phyloP scores from a whole-genome alignment of 495 filamentous ascomycete species.

The Lineolata rhizophorae region DNA sequence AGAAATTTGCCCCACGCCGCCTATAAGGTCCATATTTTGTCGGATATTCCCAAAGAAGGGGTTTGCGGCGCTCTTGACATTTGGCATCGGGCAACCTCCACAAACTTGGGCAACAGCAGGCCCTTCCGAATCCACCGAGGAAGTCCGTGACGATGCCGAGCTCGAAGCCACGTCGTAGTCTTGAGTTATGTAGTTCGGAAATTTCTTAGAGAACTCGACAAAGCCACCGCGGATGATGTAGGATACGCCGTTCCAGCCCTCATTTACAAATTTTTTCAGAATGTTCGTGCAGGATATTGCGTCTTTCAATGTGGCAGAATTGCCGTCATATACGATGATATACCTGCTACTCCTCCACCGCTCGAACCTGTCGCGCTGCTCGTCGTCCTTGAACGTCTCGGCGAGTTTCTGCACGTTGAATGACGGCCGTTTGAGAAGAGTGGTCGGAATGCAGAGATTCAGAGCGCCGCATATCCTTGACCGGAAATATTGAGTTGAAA shows the following conservation, averaged over 20 bases:
- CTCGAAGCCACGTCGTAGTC: conserved; percentile 22
- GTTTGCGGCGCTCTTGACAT: conserved; percentile 41
- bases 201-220: conserved; percentile 26
- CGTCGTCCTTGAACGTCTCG: conserved; percentile 60
- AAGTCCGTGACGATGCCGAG: conserved; percentile 15
- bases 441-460: conserved; percentile 91
- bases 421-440: conserved; percentile 70
- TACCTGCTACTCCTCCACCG: conserved; percentile 49
- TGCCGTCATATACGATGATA: conserved; percentile 73
- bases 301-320: conserved; percentile 56
- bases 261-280: conserved; percentile 73
- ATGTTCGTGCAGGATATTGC: conserved; percentile 57
- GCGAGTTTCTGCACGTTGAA: conserved; percentile 82
- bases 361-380: conserved; percentile 52
- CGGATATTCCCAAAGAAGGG: conserved; percentile 93
- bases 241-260: conserved; percentile 55
- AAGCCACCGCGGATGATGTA: conserved; percentile 44
- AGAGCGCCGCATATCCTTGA: conserved; percentile 57
- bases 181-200: conserved; percentile 22
- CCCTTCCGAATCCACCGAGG: conserved; percentile 16
- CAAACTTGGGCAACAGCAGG: conserved; percentile 50
- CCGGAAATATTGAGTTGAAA: conserved; percentile 58
- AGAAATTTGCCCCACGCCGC: conserved; percentile 78
- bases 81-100: conserved; percentile 71
- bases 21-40: conserved; percentile 89